phyloP scores from a whole-genome alignment of 345 rosid species.

The Moricandia moricandioides region DNA sequence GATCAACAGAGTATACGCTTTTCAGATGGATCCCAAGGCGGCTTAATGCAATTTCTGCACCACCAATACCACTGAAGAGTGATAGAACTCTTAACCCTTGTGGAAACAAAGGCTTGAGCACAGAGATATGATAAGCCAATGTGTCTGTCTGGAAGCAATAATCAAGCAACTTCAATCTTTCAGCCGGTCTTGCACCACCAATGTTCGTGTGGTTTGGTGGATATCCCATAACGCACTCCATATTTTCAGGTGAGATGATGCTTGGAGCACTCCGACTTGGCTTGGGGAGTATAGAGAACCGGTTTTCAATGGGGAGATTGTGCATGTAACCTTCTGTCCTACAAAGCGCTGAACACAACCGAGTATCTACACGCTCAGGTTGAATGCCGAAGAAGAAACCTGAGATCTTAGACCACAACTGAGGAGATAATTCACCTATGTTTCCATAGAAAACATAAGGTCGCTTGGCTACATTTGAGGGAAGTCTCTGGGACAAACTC shows the following conservation, averaged over 20 bases:
- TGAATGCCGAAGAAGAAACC: slow-evolving; percentile 53
- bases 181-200: slow-evolving; percentile 29
- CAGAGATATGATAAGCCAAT: slow-evolving; percentile 81
- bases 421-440: slow-evolving; percentile 45
- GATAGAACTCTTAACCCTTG: slow-evolving; percentile 73
- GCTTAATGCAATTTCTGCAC: slow-evolving; percentile 63
- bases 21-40: slow-evolving; percentile 69
- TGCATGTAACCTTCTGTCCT: slow-evolving; percentile 82
- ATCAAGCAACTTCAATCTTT: slow-evolving; percentile 54
- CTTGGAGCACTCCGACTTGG: slow-evolving; percentile 56
- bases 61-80: slow-evolving; percentile 73
- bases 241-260: slow-evolving; percentile 56
- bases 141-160: slow-evolving; percentile 79
- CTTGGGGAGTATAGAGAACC: slow-evolving; percentile 54
- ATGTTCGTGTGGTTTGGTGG: slow-evolving; percentile 59
- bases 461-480: slow-evolving; percentile 46
- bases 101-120: slow-evolving; percentile 59
- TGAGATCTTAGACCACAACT: slow-evolving; percentile 64
- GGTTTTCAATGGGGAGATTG: slow-evolving; percentile 64
- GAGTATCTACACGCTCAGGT: slow-evolving; percentile 71
- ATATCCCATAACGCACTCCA: slow-evolving; percentile 77
- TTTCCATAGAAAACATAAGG: slow-evolving; percentile 82
- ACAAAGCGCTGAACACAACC: slow-evolving; percentile 57
- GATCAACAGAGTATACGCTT: slow-evolving; percentile 65
- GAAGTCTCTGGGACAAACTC: slow-evolving; percentile 41